Base-by-base conservation (phyloP, 495 filamentous ascomycete species). In the Penicillium mononematosum region DNA sequence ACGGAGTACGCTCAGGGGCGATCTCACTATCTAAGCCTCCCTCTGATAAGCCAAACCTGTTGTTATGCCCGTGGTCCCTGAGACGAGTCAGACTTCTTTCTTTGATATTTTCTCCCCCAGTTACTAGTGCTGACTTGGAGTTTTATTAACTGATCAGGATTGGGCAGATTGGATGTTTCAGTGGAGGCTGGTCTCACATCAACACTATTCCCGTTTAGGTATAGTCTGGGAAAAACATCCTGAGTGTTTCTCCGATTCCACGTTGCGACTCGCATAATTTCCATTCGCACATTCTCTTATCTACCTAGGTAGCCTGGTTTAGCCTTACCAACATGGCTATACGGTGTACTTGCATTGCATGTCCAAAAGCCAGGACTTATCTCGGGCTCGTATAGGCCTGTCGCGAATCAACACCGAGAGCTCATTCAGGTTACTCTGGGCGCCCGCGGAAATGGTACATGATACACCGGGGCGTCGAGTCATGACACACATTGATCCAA, bases 1-100 rank as follows among this genome's bases (percentile, higher is more conserved):
- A 25, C 47, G 38, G 47, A 32, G 36, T 16, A 4, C 14, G n/a
- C 16, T 52, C 49, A 52, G 49, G 36, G 49, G 49, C 48, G 34
- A 51, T 41, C 22, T 1, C 20, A 12, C 32, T 31, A 52, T 53
- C 27, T 53, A 53, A 53, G 50, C 50, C 50, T 24, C 36, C 20
- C 16, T 32, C 5, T 22, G 36, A 52, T 43, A 52, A 52, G 50
- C 50, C 27, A 38, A 22, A 8, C 16, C n/a, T 9, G 4, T 3
- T 32, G 20, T 3, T 2, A 8, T 4, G 17, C 19, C 12, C 32
- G 20, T 25, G 48, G 41, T 51, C 34, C 22, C 19, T 38, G 27
- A 22, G 17, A 49, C 11, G 47, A 50, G 5, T 50, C 10, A 11
- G 38, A 7, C 25, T 31, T 24, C 7, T 20, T 11, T 19, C 7